Percentiles rank a stretch among this genome's conserved stretches.
These are phyloP conservation scores for Laguncularia racemosa DNA, from an alignment of 345 rosid genomes.

Conservation along the genomic window DNA sequence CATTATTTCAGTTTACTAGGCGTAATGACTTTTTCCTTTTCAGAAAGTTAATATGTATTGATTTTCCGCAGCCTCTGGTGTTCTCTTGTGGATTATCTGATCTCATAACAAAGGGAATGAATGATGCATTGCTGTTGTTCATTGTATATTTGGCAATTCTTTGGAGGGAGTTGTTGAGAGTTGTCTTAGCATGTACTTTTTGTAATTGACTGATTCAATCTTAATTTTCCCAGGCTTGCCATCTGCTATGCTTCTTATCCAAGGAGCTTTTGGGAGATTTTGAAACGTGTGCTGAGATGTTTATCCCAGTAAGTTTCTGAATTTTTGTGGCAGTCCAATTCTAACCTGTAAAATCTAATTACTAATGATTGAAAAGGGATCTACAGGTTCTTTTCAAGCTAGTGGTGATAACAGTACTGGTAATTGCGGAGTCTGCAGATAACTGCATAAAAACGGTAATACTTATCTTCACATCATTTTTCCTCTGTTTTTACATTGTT, in stretches of 20 bases:
- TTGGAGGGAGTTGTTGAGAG: too few species aligned
- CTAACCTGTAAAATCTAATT: not conserved
- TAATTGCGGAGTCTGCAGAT: constrained; percentile 98
- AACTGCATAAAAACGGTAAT: constrained; percentile 95
- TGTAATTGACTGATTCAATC: constrained; percentile 1
- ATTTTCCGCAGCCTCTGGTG: too few species aligned
- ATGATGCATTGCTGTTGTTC: too few species aligned
- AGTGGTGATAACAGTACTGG: constrained; percentile 99
- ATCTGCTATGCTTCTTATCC: constrained; percentile 84
- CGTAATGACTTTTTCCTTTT: too few species aligned
- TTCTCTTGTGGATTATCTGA: too few species aligned
- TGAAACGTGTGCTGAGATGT: constrained; percentile 89
- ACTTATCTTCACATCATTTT: constrained; percentile 7
- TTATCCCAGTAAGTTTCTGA: constrained; percentile 71
- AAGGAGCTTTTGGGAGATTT: constrained; percentile 98
- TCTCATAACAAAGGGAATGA: too few species aligned
- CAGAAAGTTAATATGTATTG: too few species aligned
- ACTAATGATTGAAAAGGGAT: too few species aligned
- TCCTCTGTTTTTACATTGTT: not conserved
- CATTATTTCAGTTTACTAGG: too few species aligned
- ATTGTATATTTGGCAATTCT: too few species aligned
- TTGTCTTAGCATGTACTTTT: not conserved
- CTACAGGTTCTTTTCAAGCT: constrained; percentile 98
- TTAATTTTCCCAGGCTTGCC: constrained; percentile 58
- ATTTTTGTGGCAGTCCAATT: constrained; percentile 5